Evolutionary conservation across 371 early-diverging fungal species (phyloP).

Genomic region (Mortierella sp.): DNA sequence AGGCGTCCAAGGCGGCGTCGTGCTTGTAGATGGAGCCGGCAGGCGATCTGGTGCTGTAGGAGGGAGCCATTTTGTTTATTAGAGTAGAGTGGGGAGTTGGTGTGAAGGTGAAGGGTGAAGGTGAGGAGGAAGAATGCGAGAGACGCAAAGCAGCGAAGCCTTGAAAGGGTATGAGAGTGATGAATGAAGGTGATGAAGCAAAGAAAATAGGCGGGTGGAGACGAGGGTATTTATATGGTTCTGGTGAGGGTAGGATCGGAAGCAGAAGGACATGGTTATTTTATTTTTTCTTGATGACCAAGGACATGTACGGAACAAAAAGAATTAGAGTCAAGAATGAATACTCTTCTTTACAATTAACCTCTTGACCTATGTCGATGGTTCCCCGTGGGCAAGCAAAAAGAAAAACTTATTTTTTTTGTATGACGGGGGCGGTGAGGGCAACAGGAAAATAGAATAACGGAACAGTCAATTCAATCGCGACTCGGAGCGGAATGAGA

Average conservation of each 20-base stretch:
- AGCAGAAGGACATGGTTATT: background rate
- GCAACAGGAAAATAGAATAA: background rate
- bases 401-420: background rate
- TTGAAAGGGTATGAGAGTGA: slow-evolving; percentile 7
- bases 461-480: background rate
- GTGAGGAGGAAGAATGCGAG: background rate
- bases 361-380: background rate
- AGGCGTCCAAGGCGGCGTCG: slow-evolving; percentile 32
- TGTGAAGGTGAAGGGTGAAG: background rate
- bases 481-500: slow-evolving; percentile 12
- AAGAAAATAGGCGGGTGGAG: slow-evolving; percentile 4
- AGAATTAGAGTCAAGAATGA: background rate
- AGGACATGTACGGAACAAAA: background rate
- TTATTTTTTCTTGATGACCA: background rate
- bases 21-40: slow-evolving; percentile 30
- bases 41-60: slow-evolving; percentile 17
- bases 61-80: slow-evolving; percentile 6
- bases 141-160: slow-evolving; percentile 1
- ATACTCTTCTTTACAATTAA: background rate
- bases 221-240: slow-evolving; percentile 13
- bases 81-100: slow-evolving; percentile 18
- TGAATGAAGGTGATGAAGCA: background rate
- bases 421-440: slow-evolving; percentile 6
- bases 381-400: slow-evolving; percentile 13
- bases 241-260: slow-evolving; percentile 1